A percentile compares a stretch with the other conserved stretches of the same genome.
phyloP scores from a whole-genome alignment of 345 rosid genomes.

The Lenwebbia sp. region DNA sequence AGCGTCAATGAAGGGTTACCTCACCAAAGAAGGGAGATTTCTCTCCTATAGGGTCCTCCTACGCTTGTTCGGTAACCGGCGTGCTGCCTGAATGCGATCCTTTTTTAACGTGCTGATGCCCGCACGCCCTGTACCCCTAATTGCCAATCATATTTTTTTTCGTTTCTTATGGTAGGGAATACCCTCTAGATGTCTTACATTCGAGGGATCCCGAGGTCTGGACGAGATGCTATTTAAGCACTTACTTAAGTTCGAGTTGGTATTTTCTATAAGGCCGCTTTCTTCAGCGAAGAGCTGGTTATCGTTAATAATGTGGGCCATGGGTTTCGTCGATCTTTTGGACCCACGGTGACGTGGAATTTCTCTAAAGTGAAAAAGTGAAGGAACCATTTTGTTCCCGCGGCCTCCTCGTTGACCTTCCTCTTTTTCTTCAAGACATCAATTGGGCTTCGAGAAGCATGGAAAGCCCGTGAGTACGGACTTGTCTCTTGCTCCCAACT shows the following conservation, averaged over 20 bases:
- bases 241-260: no score
- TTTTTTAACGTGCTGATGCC: no score
- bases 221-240: no score
- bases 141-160: no score
- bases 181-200: no score
- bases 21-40: no score
- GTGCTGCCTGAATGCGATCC: accelerated
- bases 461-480: background rate
- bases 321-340: background rate
- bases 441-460: background rate
- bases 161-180: no score
- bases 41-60: no score
- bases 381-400: background rate
- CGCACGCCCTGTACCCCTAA: no score
- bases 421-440: background rate
- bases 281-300: background rate
- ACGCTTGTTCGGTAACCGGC: no score
- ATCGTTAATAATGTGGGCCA: background rate
- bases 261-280: background rate
- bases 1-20: no score
- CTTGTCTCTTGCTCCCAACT: background rate
- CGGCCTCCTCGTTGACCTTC: background rate
- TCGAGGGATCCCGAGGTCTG: no score
- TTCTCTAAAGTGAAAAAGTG: background rate
- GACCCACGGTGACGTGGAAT: background rate